Conservation (phyloP, 2,329 filamentous ascomycete genomes). For the Colletotrichum sp. region DNA sequence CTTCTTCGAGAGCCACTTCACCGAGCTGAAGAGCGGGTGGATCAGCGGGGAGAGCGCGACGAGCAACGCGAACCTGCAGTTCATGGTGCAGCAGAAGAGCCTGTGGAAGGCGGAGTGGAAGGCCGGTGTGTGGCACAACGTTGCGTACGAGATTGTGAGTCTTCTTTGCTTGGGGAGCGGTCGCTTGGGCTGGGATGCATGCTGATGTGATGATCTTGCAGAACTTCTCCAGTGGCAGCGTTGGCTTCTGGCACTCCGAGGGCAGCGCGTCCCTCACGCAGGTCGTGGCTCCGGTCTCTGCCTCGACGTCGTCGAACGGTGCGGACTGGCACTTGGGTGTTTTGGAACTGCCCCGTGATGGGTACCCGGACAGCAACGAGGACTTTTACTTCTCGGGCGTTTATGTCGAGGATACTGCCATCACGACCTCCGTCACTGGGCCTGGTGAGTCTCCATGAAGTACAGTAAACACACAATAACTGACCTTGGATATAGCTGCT, state of each 20-base stretch:
- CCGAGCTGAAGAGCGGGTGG: conserved; percentile 75
- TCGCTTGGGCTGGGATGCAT: neutral
- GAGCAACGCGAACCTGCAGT: conserved; percentile 62
- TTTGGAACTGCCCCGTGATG: conserved; percentile 65
- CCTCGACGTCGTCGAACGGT: conserved; percentile 68
- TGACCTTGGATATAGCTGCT: neutral
- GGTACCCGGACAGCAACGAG: conserved; percentile 59
- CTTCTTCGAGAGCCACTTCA: conserved; percentile 75
- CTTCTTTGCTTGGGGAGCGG: neutral
- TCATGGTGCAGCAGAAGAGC: conserved; percentile 65
- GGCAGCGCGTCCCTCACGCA: conserved; percentile 61
- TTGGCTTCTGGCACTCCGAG: conserved; percentile 75
- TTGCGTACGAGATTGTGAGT: conserved; percentile 71
- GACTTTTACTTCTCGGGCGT: conserved; percentile 77
- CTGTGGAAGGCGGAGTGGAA: conserved; percentile 69
- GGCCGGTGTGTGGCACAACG: conserved; percentile 74
- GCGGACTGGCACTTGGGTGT: conserved; percentile 77
- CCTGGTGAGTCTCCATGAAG: conserved; percentile 12
- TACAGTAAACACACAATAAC: neutral
- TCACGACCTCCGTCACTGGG: conserved; percentile 37
- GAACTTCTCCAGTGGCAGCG: conserved; percentile 66
- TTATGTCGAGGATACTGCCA: conserved; percentile 62
- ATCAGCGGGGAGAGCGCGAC: conserved; percentile 50
- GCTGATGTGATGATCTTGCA: neutral
- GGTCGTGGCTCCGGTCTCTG: conserved; percentile 64